phyloP scores from a whole-genome alignment of 495 filamentous ascomycete species.

The Margaritispora aquatica region DNA sequence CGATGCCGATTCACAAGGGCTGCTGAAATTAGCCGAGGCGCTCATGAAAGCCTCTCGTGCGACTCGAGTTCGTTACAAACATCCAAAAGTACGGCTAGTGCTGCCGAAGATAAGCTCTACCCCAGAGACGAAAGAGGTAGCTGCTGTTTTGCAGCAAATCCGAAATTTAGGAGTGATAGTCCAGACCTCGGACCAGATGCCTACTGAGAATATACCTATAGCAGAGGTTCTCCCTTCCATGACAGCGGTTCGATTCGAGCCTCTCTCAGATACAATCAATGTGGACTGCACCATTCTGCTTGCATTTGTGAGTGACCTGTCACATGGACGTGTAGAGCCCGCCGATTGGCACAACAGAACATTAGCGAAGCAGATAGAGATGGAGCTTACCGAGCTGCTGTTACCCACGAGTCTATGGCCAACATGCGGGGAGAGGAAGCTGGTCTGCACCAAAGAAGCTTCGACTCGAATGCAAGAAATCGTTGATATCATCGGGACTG shows the following conservation, averaged over 20 bases:
- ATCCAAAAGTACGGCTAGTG: slow-evolving; percentile 54
- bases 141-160: slow-evolving; percentile 50
- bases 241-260: slow-evolving; percentile 45
- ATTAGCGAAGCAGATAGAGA: slow-evolving; percentile 58
- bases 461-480: slow-evolving; percentile 60
- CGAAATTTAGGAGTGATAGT: slow-evolving; percentile 50
- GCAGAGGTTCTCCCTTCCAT: slow-evolving; percentile 36
- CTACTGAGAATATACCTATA: slow-evolving; percentile 19
- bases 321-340: slow-evolving; percentile 45
- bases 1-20: slow-evolving; percentile 37
- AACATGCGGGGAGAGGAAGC: slow-evolving; percentile 41
- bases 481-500: slow-evolving; percentile 58
- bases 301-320: slow-evolving; percentile 66
- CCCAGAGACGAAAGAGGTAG: slow-evolving; percentile 43
- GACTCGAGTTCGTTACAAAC: slow-evolving; percentile 48
- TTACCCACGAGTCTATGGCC: slow-evolving; percentile 59
- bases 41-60: slow-evolving; percentile 46
- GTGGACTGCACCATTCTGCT: slow-evolving; percentile 71
- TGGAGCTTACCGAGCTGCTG: slow-evolving; percentile 54
- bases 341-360: slow-evolving; percentile 44
- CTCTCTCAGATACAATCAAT: slow-evolving; percentile 55
- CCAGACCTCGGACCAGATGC: slow-evolving; percentile 25
- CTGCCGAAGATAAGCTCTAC: slow-evolving; percentile 34
- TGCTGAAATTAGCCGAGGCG: slow-evolving; percentile 52
- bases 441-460: slow-evolving; percentile 60